phyloP scores from a whole-genome alignment of 805 yeast species.

The Naumovozyma castellii region DNA sequence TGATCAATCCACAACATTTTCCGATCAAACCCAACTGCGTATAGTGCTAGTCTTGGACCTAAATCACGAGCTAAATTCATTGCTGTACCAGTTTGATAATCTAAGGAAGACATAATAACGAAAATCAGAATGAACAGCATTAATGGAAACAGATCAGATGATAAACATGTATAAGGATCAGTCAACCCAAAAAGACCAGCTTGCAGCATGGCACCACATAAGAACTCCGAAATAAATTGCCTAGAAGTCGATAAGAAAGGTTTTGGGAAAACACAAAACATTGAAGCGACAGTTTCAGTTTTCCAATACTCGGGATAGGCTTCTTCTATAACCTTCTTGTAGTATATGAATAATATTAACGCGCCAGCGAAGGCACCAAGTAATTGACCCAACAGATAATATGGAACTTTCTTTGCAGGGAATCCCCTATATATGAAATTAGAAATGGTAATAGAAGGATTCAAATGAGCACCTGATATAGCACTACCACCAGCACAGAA shows the following conservation, averaged over 20 bases:
- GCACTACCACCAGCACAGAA: conserved; percentile 39
- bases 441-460: conserved; percentile 42
- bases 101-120: conserved; percentile 38
- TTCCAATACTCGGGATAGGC: conserved; percentile 21
- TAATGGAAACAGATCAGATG: conserved; percentile 39
- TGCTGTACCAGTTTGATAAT: conserved; percentile 45
- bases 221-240: conserved; percentile 39
- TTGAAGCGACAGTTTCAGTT: conserved; percentile 29
- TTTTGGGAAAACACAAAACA: conserved; percentile 39
- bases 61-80: conserved; percentile 46
- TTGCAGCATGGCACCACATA: conserved; percentile 37
- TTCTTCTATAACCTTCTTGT: conserved; percentile 28
- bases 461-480: conserved; percentile 47
- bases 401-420: conserved; percentile 39
- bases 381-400: conserved; percentile 38
- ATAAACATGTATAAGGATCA: conserved; percentile 40
- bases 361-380: conserved; percentile 43
- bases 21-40: conserved; percentile 38
- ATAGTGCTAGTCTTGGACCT: conserved; percentile 42
- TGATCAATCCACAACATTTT: conserved; percentile 31
- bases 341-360: conserved; percentile 36
- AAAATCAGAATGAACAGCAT: conserved; percentile 36
- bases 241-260: conserved; percentile 33
- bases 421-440: conserved; percentile 42
- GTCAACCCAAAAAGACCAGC: conserved; percentile 40